phyloP scores from a whole-genome alignment of 768 basidiomycete species.

The Boletus eberwhitei region DNA sequence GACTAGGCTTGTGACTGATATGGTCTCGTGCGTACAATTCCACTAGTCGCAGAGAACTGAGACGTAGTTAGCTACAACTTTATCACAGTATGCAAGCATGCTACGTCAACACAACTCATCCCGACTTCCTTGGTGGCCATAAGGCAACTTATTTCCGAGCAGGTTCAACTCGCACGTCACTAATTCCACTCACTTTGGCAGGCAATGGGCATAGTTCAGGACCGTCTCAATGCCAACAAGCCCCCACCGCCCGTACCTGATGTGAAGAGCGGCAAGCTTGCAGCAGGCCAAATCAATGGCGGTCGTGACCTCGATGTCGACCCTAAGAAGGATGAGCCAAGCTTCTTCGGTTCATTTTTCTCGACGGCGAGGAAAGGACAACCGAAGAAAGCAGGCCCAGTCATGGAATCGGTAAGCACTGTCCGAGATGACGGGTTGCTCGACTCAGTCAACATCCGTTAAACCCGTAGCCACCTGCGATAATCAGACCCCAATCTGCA shows the following conservation, averaged over 20 bases:
- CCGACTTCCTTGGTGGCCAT: constrained; percentile 97
- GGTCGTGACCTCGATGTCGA: constrained; percentile 94
- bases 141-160: constrained; percentile 44
- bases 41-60: neutral
- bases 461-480: constrained; percentile 61
- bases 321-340: constrained; percentile 79
- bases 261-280: constrained; percentile 64
- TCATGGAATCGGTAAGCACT: constrained; percentile 55
- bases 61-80: neutral
- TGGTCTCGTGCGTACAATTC: constrained; percentile 70
- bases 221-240: constrained; percentile 80
- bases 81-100: constrained; percentile 88
- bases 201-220: constrained; percentile 87
- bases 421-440: constrained; percentile 12
- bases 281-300: constrained; percentile 74
- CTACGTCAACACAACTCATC: constrained; percentile 98
- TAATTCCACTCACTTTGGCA: constrained; percentile 26
- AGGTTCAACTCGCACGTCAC: neutral
- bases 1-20: constrained; percentile 88
- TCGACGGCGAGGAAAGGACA: constrained; percentile 58
- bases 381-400: constrained; percentile 57
- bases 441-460: neutral
- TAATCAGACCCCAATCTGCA: constrained; percentile 87
- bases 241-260: constrained; percentile 55
- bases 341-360: constrained; percentile 97